Conservation (phyloP, 225 moss, liverwort and hornwort genomes). For the Marchantia polymorpha region DNA sequence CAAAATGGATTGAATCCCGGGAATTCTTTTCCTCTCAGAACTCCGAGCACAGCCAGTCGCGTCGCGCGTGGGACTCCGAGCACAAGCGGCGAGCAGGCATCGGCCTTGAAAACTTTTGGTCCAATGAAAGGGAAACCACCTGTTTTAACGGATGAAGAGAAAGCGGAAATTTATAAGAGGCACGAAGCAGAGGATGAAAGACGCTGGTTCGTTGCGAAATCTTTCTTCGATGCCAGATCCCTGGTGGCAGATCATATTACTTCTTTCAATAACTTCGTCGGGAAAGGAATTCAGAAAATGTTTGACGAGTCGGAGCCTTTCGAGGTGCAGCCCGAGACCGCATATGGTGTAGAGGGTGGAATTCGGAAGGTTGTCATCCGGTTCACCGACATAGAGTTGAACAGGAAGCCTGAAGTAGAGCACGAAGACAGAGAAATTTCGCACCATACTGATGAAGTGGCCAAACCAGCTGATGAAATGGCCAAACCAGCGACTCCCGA, state of each 20-base stretch:
- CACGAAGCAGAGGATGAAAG: conserved; percentile 29
- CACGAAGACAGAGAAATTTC: conserved; percentile 17
- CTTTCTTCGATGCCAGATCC: conserved; percentile 38
- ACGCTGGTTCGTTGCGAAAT: conserved; percentile 38
- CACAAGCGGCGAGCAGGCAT: conserved; percentile 6
- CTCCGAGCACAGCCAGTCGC: not conserved
- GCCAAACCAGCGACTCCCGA: conserved; percentile 3
- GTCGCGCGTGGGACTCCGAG: not conserved
- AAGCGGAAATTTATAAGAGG: not conserved
- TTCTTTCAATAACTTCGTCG: conserved; percentile 41
- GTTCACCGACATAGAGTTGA: conserved; percentile 29
- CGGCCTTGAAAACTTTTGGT: not conserved
- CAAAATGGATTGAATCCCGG: not conserved
- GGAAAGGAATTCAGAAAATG: conserved; percentile 35
- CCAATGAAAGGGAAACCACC: not conserved
- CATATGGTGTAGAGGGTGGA: not conserved
- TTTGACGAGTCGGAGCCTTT: conserved; percentile 32
- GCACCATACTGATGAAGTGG: not conserved
- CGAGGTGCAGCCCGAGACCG: conserved; percentile 16
- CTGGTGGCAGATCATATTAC: conserved; percentile 32
- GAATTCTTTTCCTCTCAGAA: not conserved
- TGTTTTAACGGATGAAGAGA: conserved; percentile 8
- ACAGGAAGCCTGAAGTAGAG: conserved; percentile 30
- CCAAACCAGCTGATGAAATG: conserved; percentile 4
- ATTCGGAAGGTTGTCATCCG: conserved; percentile 24